These are phyloP conservation scores for Curvularia sp. DNA, from an alignment of 2,329 filamentous ascomycete genomes.

Conservation along the genomic window DNA sequence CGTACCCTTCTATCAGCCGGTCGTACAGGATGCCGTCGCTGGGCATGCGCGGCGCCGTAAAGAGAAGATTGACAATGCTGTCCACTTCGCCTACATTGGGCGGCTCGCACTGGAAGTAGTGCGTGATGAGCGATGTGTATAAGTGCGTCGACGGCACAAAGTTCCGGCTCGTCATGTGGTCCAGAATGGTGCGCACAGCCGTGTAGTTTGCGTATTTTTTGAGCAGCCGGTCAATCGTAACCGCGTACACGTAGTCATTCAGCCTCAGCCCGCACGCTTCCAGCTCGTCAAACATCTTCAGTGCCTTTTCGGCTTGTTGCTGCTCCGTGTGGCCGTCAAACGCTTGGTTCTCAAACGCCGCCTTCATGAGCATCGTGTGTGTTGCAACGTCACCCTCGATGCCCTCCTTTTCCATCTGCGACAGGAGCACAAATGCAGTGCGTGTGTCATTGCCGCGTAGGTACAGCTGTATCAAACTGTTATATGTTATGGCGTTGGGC, in stretches of 20 bases:
- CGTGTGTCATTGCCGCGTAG: conserved; percentile 59
- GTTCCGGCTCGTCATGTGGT: conserved; percentile 65
- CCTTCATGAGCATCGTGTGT: conserved; percentile 75
- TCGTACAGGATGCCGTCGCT: conserved; percentile 71
- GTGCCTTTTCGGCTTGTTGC: conserved; percentile 62
- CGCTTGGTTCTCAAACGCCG: conserved; percentile 59
- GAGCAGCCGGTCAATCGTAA: conserved; percentile 72
- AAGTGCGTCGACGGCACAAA: conserved; percentile 68
- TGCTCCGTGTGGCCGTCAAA: conserved; percentile 53
- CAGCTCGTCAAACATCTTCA: conserved; percentile 64
- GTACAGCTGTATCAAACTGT: conserved; percentile 70
- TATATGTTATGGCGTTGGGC: conserved; percentile 64
- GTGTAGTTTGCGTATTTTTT: conserved; percentile 54
- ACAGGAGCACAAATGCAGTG: conserved; percentile 62
- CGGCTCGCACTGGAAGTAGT: conserved; percentile 67
- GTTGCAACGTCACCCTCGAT: conserved; percentile 71
- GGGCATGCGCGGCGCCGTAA: conserved; percentile 35
- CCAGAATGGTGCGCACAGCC: conserved; percentile 67
- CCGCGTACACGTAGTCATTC: conserved; percentile 70
- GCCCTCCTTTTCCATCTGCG: conserved; percentile 64
- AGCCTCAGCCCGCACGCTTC: conserved; percentile 63
- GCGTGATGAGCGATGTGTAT: conserved; percentile 75
- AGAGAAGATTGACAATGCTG: conserved; percentile 61
- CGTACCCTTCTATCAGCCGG: conserved; percentile 72
- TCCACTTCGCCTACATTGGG: conserved; percentile 69